Base-by-base conservation (phyloP, 495 filamentous ascomycete genomes). In the Neurospora sp. region DNA sequence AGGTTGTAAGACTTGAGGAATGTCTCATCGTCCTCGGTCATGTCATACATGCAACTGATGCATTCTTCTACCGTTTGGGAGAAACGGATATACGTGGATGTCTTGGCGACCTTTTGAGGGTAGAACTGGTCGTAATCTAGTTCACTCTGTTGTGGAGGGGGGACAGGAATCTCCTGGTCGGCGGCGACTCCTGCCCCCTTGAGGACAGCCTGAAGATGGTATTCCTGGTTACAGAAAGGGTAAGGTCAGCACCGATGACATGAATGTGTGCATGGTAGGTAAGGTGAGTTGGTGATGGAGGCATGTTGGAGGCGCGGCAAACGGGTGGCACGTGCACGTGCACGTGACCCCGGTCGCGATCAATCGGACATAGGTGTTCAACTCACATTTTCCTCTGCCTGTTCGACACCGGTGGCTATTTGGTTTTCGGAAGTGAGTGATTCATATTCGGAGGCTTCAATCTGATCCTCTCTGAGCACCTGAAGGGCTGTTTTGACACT, bases 21-120 rank as follows among this genome's bases (percentile, higher is more conserved):
- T 35, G 84, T 88, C 78, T 92, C 92, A 83, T 99, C 96, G 70
- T 96, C 93, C 74, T 91, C 90, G 18, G 89, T 93, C 93, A 98
- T 94, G 82, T 95, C 92, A 89, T 99, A 98, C 74, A 90, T 88
- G 79, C 89, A 91, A 72, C 82, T 85, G 76, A 90, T 89, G 77
- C 91, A 95, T 80, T 99, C 96, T 84, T 99, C 96, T 69, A 99
- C 96, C 4, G 96, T 99, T 73, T 95, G 94, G 73, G 95, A 97
- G 85, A 97, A 99, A 80, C 96, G 93, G 78, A 98, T 97, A 83
- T 98, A 98, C 71, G 94, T 94, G 74, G 91, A 89, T 39, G 96
- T 93, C 78, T 96, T 90, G 78, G 88, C 87, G 83, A 94, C 97
- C 62, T 84, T 82, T 70, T 87, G 89, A 40, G 92, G 89, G 80